Evolutionary conservation across 768 basidiomycete species (phyloP).

Genomic region (Lanmaoa pseudosensibilis): DNA sequence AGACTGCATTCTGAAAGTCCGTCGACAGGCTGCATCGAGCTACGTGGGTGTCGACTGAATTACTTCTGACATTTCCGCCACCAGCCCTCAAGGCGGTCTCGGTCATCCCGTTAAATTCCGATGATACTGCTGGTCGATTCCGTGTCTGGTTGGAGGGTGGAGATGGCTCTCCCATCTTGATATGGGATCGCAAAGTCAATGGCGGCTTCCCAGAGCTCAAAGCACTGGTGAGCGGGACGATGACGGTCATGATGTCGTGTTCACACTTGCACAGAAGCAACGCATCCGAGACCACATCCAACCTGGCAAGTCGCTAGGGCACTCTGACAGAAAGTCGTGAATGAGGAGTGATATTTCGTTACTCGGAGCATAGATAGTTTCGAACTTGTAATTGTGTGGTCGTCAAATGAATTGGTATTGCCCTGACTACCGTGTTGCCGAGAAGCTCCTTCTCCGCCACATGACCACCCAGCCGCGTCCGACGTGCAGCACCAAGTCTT

Average conservation of each 20-base stretch:
- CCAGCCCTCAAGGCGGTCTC: slow-evolving; percentile 67
- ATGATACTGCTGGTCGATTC: slow-evolving; percentile 88
- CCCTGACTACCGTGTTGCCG: not conserved
- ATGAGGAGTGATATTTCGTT: not conserved
- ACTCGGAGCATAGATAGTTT: not conserved
- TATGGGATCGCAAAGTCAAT: slow-evolving; percentile 92
- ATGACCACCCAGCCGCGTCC: slow-evolving; percentile 16
- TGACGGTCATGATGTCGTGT: slow-evolving; percentile 4
- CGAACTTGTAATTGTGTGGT: slow-evolving; percentile 3
- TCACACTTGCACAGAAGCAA: slow-evolving; percentile 65
- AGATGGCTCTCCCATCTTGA: slow-evolving; percentile 40
- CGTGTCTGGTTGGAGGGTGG: slow-evolving; percentile 75
- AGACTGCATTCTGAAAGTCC: not conserved
- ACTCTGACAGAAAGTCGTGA: slow-evolving; percentile 68
- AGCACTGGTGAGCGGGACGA: slow-evolving; percentile 54
- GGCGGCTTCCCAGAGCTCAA: slow-evolving; percentile 93
- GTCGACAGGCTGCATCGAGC: slow-evolving; percentile 81
- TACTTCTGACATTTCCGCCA: slow-evolving; percentile 87
- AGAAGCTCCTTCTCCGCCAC: slow-evolving; percentile 16
- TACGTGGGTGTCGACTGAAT: slow-evolving; percentile 90
- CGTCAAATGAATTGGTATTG: not conserved
- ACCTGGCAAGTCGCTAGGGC: slow-evolving; percentile 80
- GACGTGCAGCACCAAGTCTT: slow-evolving; percentile 14
- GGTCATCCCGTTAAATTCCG: slow-evolving; percentile 70
- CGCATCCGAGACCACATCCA: slow-evolving; percentile 80